Conservation (phyloP, 2,329 filamentous ascomycete species). For the Pyrenophora tritici-repentis region DNA sequence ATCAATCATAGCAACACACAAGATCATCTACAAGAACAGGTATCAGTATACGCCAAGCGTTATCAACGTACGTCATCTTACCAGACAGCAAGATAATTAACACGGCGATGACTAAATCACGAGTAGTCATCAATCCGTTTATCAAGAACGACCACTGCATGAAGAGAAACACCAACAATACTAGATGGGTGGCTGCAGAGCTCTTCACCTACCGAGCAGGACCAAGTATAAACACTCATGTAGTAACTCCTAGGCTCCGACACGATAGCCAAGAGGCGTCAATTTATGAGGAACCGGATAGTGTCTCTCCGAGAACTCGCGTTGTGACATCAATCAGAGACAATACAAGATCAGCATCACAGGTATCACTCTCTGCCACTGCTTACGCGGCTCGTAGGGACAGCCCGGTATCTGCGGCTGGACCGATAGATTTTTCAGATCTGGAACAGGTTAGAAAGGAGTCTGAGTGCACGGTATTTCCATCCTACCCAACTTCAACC, state of each 20-base stretch:
- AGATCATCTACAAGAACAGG: no score
- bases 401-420: neutral
- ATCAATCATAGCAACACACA: no score
- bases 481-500: neutral
- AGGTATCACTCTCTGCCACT: neutral
- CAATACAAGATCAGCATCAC: neutral
- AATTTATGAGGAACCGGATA: neutral
- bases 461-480: constrained; percentile 1
- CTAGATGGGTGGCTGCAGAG: constrained; percentile 4
- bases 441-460: neutral
- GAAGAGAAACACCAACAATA: constrained; percentile 8
- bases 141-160: constrained; percentile 9
- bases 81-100: no score
- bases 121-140: constrained; percentile 10
- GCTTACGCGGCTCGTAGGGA: neutral
- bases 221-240: neutral
- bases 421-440: neutral
- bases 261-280: neutral
- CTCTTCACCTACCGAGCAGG: neutral
- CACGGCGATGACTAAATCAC: constrained; percentile 1
- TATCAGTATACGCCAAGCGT: no score
- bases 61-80: no score
- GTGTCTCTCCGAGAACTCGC: neutral
- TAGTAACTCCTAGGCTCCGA: neutral
- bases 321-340: neutral